Evolutionary conservation across 257 asterid species (phyloP), one percentile per base, ranked within the genome.

Genomic region (Cordia subcordata): DNA sequence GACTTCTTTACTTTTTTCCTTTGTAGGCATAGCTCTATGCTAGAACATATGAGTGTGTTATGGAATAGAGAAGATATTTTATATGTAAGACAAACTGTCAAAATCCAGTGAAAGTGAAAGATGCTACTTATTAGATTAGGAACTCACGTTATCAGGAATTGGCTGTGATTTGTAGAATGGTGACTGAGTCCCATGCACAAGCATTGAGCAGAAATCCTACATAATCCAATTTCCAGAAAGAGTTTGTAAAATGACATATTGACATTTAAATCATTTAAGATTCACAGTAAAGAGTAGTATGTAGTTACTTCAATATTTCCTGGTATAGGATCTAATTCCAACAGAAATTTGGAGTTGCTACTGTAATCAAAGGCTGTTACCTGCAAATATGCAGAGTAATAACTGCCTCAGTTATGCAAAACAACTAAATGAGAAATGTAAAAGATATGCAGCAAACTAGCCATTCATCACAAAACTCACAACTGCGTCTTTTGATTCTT

Each of bases 91-190:
- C n/a, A n/a, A n/a, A n/a, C n/a, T n/a, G n/a, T n/a, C n/a, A n/a
- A n/a, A n/a, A n/a, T n/a, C n/a, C n/a, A n/a, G n/a, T n/a, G n/a
- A n/a, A n/a, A n/a, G n/a, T n/a, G n/a, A n/a, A n/a, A n/a, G n/a
- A n/a, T n/a, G n/a, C n/a, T n/a, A n/a, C n/a, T n/a, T n/a, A n/a
- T n/a, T n/a, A n/a, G n/a, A n/a, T 52, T 13, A 64, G 58, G 68
- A 77, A 80, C 89, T 86, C 76, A 86, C 95, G 44, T 89, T 86
- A 13, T 85, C 95, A 18, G 94, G 96, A 70, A 72, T 60, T 39
- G 87, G 83, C 66, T 81, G 94, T 40, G 99, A 85, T 70, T 83
- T 93, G 84, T 79, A 89, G 79, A 76, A 85, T n/a, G 95, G 92
- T 4, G 70, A 57, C 53, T 76, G 60, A 32, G 77, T 75, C 64